phyloP scores from a whole-genome alignment of 495 filamentous ascomycete species.

The Glonium stellatum region DNA sequence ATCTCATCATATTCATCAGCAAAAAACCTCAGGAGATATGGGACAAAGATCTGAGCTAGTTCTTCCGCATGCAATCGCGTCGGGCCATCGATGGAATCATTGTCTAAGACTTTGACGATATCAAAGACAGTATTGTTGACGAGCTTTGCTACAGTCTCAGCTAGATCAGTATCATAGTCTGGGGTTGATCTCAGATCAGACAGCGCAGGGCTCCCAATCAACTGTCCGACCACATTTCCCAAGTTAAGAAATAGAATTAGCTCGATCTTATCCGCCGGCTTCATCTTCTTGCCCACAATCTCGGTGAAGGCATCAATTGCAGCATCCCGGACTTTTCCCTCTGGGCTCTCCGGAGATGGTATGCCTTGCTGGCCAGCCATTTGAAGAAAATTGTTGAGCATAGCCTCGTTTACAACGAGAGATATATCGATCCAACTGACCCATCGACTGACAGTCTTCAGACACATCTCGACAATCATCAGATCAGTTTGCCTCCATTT shows the following conservation, averaged over 20 bases:
- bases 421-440: constrained; percentile 97
- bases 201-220: constrained; percentile 72
- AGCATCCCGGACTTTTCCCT: constrained; percentile 73
- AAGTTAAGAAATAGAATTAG: constrained; percentile 89
- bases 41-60: constrained; percentile 72
- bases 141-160: constrained; percentile 90
- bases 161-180: constrained; percentile 88
- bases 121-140: constrained; percentile 83
- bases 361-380: constrained; percentile 56
- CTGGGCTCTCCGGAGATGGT: constrained; percentile 44
- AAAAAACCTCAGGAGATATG: constrained; percentile 83
- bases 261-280: constrained; percentile 79
- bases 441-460: constrained; percentile 88
- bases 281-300: constrained; percentile 97
- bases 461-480: constrained; percentile 70
- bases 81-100: constrained; percentile 49
- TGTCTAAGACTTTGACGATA: constrained; percentile 70
- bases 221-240: constrained; percentile 68
- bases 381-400: constrained; percentile 76
- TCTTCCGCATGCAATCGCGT: constrained; percentile 58
- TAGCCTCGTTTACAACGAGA: constrained; percentile 79
- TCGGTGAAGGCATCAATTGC: constrained; percentile 91
- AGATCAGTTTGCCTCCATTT: constrained; percentile 71
- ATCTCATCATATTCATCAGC: constrained; percentile 97
- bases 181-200: constrained; percentile 68